Evolutionary conservation across 176 grass and related monocot genomes (phyloP), one percentile per base, ranked within the genome.

Genomic region (Secale cereale): DNA sequence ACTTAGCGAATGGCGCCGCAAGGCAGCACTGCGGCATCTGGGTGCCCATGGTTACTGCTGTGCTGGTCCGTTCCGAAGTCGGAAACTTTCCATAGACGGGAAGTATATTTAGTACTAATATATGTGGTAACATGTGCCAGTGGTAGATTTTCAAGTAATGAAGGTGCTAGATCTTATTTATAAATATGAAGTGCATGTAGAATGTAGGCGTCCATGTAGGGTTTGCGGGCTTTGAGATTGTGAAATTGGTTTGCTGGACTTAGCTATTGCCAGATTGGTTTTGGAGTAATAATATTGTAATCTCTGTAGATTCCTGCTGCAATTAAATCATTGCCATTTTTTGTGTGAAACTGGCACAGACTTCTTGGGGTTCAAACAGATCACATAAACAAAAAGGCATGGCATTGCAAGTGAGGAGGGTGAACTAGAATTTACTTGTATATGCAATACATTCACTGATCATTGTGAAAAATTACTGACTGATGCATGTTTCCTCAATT

Each of bases 1-100:
- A 56, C 57, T 79, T 30, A 19, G n/a, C 22, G 25, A 27, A 36
- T 8, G 14, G 36, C 2, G 6, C 30, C 6, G 4, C 9, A 9
- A 20, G 57, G 40, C 83, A 39, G 40, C 54, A 65, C 22, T 66
- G 27, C 0, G 3, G 16, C 6, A 22, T 90, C 59, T 90, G 84
- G 88, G 59, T 90, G 74, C 74, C 84, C 8, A 90, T 83, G 73
- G 52, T 6, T 39, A 22, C 48, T 28, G 31, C 41, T 35, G 54
- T 17, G 11, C 36, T 13, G 1, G 26, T 20, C 43, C 10, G 41
- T 22, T 8, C 16, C 4, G 45, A 22, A 54, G 72, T 76, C 9
- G 45, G 45, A 31, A 75, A 76, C 29, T 12, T 76, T 54, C 16
- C 72, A 13, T 76, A 76, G 72, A 76, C 28, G 1, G 45, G 29